These are phyloP conservation scores for Miscanthus lutarioriparius DNA, from an alignment of 176 grass and related monocot species.

Conservation along the genomic window DNA sequence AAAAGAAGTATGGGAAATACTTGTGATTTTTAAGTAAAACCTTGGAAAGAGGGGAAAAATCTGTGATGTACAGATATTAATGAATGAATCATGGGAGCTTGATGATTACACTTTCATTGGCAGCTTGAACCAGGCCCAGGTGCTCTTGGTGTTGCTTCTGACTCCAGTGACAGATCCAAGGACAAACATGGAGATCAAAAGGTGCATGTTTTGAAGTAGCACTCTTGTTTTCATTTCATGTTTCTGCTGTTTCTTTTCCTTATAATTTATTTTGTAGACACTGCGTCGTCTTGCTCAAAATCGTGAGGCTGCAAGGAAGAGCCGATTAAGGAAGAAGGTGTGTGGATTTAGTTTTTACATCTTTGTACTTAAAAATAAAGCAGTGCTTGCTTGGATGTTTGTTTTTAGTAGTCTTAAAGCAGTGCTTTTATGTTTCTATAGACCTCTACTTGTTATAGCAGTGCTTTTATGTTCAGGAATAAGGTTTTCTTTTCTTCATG, in stretches of 20 bases:
- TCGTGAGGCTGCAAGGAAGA: constrained; percentile 97
- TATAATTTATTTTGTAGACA: constrained; percentile 52
- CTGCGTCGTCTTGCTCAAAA: constrained; percentile 94
- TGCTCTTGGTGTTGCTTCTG: constrained; percentile 52
- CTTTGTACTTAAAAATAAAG: constrained; percentile 2
- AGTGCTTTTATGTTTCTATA: background rate
- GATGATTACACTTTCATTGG: constrained; percentile 37
- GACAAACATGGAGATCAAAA: constrained; percentile 86
- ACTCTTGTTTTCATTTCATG: background rate
- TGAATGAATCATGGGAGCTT: constrained; percentile 24
- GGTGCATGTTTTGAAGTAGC: constrained; percentile 43
- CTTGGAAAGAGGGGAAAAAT: background rate
- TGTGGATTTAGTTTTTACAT: constrained; percentile 32
- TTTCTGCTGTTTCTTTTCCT: constrained; percentile 25
- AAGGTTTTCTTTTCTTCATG: constrained; percentile 4
- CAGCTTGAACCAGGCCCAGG: constrained; percentile 65
- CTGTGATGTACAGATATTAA: constrained; percentile 17
- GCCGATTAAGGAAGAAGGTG: constrained; percentile 98
- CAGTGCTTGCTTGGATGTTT: constrained; percentile 28
- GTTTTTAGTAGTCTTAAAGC: constrained; percentile 13
- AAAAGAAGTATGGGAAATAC: background rate
- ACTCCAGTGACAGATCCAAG: constrained; percentile 92
- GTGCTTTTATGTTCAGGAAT: background rate
- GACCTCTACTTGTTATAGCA: background rate
- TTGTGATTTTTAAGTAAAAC: background rate